Evolutionary conservation across 352 stramenopile genomes (phyloP), one percentile per base, ranked within the genome.

Genomic region (Globisporangium paroecandrum): DNA sequence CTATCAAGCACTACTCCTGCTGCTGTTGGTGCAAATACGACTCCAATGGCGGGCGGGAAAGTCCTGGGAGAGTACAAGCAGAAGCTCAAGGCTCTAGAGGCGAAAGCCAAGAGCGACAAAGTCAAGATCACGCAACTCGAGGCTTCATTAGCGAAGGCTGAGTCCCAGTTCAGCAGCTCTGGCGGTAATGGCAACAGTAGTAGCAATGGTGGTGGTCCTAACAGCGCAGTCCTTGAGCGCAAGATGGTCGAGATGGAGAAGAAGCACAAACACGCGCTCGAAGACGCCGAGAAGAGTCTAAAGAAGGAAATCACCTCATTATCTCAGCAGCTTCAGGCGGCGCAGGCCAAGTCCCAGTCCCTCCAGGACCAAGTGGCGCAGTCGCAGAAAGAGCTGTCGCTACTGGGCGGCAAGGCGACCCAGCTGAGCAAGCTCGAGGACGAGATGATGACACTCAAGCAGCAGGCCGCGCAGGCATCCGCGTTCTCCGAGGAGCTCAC

Each of bases 61-160:
- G 76, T 68, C 4, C 22, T 84, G 18, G 82, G 92, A 24, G 86
- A 94, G 25, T 70, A 73, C 51, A 89, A 89, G 61, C 83, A 92
- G 49, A 94, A 91, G 64, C 71, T 94, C n/a, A 90, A 89, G 54
- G 68, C 77, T 3, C 58, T 93, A 5, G 86, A 94, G 66, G 62
- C 71, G 25, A 88, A 88, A 46, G 73, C 74, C 24, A 94, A 92
- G 69, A 81, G 73, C 0, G 86, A 94, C 64, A 72, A 74, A 2
- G 79, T 93, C 3, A 88, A 85, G 70, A 91, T 95, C 70, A 86
- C 81, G 8, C 87, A 95, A 49, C 82, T 95, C 18, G 87, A 95
- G 68, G 74, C 73, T 1, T 78, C 83, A 2, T 62, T 93, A 1
- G 29, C 69, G 12, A 92, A 92, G 47, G 78, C 79, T 0, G 82